Percentiles rank a stretch among this genome's conserved stretches.
phyloP scores from a whole-genome alignment of 106 monocot species.

The Phalaenopsis aphrodite region DNA sequence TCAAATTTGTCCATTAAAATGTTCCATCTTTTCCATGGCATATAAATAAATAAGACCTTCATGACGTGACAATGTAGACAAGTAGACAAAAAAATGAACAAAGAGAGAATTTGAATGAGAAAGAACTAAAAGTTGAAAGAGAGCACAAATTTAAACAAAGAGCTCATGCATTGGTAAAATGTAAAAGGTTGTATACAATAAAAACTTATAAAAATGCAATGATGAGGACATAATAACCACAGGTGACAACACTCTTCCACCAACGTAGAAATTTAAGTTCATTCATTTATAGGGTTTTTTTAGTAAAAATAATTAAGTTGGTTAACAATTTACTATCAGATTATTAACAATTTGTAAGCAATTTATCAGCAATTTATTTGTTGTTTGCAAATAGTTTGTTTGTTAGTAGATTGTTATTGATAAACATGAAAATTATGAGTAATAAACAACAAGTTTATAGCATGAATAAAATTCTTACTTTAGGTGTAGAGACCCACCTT shows the following conservation, averaged over 20 bases:
- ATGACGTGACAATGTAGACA: neutral
- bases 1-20: neutral
- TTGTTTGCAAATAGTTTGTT: too few species aligned
- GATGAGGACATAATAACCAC: neutral
- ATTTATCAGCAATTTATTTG: neutral
- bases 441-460: too few species aligned
- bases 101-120: neutral
- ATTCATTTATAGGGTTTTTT: neutral
- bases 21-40: neutral
- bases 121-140: neutral
- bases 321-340: neutral
- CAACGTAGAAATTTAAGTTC: neutral
- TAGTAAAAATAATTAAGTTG: neutral
- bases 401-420: too few species aligned
- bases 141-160: neutral
- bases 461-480: too few species aligned
- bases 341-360: neutral
- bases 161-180: neutral
- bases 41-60: neutral
- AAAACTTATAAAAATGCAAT: neutral
- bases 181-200: neutral
- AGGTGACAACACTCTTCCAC: neutral
- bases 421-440: too few species aligned
- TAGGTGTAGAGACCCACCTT: too few species aligned
- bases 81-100: neutral